Conservation (phyloP, 2,329 filamentous ascomycete species). For the Neofusicoccum sp. region DNA sequence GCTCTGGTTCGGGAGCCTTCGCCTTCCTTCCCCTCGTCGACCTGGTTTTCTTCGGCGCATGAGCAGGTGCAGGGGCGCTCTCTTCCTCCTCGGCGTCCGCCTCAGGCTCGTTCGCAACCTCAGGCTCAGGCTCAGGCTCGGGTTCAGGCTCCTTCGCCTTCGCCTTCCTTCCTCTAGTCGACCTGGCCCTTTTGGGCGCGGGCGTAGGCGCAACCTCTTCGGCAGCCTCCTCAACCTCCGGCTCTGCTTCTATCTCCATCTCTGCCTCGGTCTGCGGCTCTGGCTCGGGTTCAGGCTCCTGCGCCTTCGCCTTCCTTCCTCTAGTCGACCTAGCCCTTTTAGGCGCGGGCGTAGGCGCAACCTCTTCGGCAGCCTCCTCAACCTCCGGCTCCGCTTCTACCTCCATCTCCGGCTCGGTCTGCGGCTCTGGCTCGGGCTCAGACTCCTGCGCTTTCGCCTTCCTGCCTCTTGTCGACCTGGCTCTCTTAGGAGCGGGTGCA, state of each 20-base stretch:
- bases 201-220: not conserved
- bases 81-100: not conserved
- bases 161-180: conserved; percentile 8
- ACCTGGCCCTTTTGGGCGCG: not conserved
- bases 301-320: conserved; percentile 3
- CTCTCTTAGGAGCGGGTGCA: not conserved
- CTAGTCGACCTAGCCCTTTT: conserved; percentile 10
- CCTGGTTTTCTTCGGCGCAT: conserved; percentile 2
- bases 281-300: not conserved
- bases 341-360: not conserved
- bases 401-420: not conserved
- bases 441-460: not conserved
- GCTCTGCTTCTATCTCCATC: not conserved
- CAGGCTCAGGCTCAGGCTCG: not conserved
- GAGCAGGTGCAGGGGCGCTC: not conserved
- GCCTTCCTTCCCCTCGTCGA: conserved; percentile 7
- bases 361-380: not conserved
- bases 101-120: not conserved
- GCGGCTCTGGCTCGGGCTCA: not conserved
- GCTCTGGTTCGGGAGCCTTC: not conserved
- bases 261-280: not conserved
- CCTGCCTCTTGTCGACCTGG: conserved; percentile 12
- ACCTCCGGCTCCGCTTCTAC: not conserved
- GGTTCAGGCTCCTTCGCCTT: not conserved
- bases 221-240: not conserved